phyloP scores from a whole-genome alignment of 2,329 filamentous ascomycete species.

The Nectriaceae sp. region DNA sequence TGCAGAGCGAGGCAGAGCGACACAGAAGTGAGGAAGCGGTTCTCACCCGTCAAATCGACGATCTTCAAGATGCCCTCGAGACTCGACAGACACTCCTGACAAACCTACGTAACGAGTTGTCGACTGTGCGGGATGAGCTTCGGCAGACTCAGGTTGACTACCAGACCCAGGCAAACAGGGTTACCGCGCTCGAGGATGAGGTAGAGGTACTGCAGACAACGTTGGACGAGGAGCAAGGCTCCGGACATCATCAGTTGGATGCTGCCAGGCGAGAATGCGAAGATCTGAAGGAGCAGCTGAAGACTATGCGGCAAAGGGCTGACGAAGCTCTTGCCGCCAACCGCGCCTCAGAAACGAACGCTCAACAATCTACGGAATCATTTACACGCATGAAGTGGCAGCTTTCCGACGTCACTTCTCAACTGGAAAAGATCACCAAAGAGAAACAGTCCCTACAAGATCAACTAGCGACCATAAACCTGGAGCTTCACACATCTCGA shows the following conservation, averaged over 20 bases:
- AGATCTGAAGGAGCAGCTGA: constrained; percentile 24
- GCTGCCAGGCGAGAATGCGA: constrained; percentile 46
- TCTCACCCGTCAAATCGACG: constrained; percentile 72
- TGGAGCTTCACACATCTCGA: constrained; percentile 61
- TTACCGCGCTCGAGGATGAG: constrained; percentile 72
- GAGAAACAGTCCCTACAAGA: too few species aligned
- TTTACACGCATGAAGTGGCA: constrained; percentile 57
- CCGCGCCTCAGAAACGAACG: constrained; percentile 34
- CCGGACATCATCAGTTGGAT: constrained; percentile 44
- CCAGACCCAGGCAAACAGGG: constrained; percentile 63
- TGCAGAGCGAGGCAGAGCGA: constrained; percentile 71
- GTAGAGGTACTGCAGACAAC: constrained; percentile 67
- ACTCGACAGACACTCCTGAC: constrained; percentile 66
- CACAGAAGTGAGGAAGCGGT: constrained; percentile 71
- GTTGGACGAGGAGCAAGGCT: constrained; percentile 27
- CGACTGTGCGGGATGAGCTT: constrained; percentile 67
- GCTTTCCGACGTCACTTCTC: constrained; percentile 58
- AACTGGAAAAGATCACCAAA: too few species aligned
- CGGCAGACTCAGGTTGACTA: constrained; percentile 67
- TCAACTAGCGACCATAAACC: too few species aligned
- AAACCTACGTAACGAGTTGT: constrained; percentile 65
- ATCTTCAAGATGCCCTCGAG: constrained; percentile 71
- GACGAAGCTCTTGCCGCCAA: constrained; percentile 30
- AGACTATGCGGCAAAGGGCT: constrained; percentile 29
- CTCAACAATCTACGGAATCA: constrained; percentile 40